phyloP scores from a whole-genome alignment of 352 stramenopile genomes.

The Globisporangium lucens region DNA sequence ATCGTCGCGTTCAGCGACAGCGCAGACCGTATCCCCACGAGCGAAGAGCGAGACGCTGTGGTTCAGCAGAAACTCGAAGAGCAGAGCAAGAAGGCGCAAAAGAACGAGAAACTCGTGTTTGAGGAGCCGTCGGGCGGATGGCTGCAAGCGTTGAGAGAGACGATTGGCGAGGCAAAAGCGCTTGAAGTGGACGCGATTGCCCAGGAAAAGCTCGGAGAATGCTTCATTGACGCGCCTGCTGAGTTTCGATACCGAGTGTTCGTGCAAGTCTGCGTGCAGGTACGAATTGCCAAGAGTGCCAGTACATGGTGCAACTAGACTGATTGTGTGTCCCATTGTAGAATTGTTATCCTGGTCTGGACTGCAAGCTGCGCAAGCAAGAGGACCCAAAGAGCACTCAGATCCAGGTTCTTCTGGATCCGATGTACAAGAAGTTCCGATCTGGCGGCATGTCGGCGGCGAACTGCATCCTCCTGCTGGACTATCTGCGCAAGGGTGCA shows the following conservation, averaged over 20 bases:
- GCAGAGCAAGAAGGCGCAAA: conserved; percentile 20
- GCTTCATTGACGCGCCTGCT: conserved; percentile 30
- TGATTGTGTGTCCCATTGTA: conserved; percentile 14
- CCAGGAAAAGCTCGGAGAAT: conserved; percentile 18
- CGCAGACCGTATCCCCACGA: conserved; percentile 28
- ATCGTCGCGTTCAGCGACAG: conserved; percentile 38
- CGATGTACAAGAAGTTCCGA: conserved; percentile 66
- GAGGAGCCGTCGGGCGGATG: conserved; percentile 47
- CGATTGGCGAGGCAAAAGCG: conserved; percentile 22
- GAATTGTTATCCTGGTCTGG: conserved; percentile 64
- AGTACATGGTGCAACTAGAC: not conserved
- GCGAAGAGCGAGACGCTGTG: conserved; percentile 30
- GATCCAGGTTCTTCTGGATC: conserved; percentile 58
- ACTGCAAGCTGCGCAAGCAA: conserved; percentile 50
- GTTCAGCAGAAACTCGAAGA: conserved; percentile 29
- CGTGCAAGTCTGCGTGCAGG: conserved; percentile 75
- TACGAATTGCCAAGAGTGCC: conserved; percentile 12
- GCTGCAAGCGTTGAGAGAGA: conserved; percentile 32
- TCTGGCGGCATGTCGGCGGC: conserved; percentile 39
- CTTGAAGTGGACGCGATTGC: conserved; percentile 25
- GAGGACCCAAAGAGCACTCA: conserved; percentile 14
- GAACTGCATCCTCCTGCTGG: conserved; percentile 52
- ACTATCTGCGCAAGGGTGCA: conserved; percentile 56
- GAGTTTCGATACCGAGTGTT: conserved; percentile 62
- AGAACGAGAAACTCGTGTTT: conserved; percentile 49